Conservation (phyloP, 805 yeast genomes). For the Peterozyma xylosa region DNA sequence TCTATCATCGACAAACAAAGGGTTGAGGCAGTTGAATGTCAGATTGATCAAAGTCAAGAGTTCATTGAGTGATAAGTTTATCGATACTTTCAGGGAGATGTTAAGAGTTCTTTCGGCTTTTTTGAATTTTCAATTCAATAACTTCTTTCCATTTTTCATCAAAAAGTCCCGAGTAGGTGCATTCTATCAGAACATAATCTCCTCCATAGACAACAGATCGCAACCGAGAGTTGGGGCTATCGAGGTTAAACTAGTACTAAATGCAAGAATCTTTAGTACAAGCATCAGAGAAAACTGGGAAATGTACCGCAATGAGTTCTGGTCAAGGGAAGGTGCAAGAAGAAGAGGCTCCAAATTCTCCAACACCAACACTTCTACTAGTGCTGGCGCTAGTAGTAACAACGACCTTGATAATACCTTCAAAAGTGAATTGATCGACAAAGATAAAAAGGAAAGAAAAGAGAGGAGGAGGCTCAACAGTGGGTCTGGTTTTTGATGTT, state of each 20-base stretch:
- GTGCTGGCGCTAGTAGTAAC: conserved; percentile 3
- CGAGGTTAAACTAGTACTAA: conserved; percentile 74
- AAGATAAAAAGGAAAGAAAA: conserved; percentile 31
- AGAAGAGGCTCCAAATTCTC: conserved; percentile 23
- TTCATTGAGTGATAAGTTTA: conserved; percentile 26
- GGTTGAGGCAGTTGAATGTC: conserved; percentile 75
- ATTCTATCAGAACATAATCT: not conserved
- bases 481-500: too few species aligned
- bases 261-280: conserved; percentile 74
- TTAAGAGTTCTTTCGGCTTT: conserved; percentile 1
- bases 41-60: conserved; percentile 58
- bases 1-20: conserved; percentile 78
- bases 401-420: conserved; percentile 12
- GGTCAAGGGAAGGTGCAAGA: conserved; percentile 78
- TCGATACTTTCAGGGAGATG: conserved; percentile 16
- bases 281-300: conserved; percentile 94
- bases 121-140: not conserved
- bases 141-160: conserved; percentile 5
- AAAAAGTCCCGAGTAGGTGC: conserved; percentile 1
- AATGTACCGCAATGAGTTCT: conserved; percentile 83
- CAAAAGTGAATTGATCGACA: conserved; percentile 23
- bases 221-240: conserved; percentile 67
- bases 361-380: conserved; percentile 5
- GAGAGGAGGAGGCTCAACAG: conserved; percentile 22
- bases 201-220: conserved; percentile 24